Percentiles rank a stretch among this genome's conserved stretches.
phyloP scores from a whole-genome alignment of 2,329 filamentous ascomycete species.

The Calonectria crousiana region DNA sequence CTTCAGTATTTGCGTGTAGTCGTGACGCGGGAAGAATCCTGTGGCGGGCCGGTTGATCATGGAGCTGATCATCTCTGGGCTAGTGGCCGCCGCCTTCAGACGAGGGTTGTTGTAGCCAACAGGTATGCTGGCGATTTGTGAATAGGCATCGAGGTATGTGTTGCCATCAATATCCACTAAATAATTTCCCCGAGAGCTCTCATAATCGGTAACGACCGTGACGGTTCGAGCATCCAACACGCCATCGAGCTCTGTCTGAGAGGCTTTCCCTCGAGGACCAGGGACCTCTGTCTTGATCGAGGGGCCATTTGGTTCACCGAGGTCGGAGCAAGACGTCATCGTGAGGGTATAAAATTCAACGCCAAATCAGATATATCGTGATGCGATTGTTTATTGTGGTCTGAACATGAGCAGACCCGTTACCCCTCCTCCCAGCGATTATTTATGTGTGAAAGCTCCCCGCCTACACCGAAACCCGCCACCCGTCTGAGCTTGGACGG shows the following conservation, averaged over 20 bases:
- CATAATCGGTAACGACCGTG: conserved; percentile 16
- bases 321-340: conserved; percentile 8
- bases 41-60: conserved; percentile 80
- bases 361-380: neutral
- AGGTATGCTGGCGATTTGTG: conserved; percentile 91
- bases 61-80: conserved; percentile 73
- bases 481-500: neutral
- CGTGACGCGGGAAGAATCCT: conserved; percentile 87
- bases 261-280: conserved; percentile 4
- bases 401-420: neutral
- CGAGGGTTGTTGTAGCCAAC: conserved; percentile 91
- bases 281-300: conserved; percentile 17
- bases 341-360: neutral
- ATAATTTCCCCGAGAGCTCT: conserved; percentile 20
- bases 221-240: conserved; percentile 14
- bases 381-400: neutral
- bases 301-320: conserved; percentile 11
- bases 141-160: conserved; percentile 61
- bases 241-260: neutral
- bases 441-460: neutral
- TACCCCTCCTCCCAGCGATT: neutral
- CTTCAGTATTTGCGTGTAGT: conserved; percentile 80
- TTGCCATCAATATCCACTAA: conserved; percentile 26
- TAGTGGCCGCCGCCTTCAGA: conserved; percentile 75
- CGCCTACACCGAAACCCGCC: neutral